phyloP scores from a whole-genome alignment of 768 basidiomycete species.

The Mycena latifolia region DNA sequence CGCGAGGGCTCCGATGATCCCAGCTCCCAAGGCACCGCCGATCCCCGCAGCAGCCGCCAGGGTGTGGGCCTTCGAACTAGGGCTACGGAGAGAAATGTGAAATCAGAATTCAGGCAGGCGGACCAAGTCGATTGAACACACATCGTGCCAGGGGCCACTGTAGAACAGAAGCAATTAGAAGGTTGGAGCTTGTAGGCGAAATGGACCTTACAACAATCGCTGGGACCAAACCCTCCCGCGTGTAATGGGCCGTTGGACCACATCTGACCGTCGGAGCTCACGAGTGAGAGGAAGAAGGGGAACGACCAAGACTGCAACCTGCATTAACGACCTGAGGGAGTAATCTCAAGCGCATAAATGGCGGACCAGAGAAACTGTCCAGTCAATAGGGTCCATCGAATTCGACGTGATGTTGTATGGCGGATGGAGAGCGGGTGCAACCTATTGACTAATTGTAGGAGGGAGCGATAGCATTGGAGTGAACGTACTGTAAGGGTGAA shows the following conservation, averaged over 20 bases:
- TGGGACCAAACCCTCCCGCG: constrained; percentile 54
- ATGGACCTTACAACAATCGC: constrained; percentile 44
- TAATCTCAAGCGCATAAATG: background rate
- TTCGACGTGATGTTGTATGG: constrained; percentile 64
- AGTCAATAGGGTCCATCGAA: constrained; percentile 49
- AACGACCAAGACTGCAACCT: constrained; percentile 53
- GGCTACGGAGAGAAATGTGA: constrained; percentile 11
- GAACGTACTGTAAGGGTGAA: constrained; percentile 63
- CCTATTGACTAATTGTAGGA: constrained; percentile 40
- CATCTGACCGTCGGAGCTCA: constrained; percentile 56
- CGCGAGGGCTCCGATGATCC: constrained; percentile 26
- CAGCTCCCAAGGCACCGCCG: constrained; percentile 37
- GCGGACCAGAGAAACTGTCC: constrained; percentile 54
- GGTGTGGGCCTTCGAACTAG: constrained; percentile 26
- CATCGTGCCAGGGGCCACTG: constrained; percentile 51
- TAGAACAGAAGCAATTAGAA: background rate
- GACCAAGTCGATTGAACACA: constrained; percentile 32
- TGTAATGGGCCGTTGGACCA: constrained; percentile 67
- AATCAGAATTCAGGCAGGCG: too few relatives aligned
- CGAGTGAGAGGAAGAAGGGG: constrained; percentile 63
- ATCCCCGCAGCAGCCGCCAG: constrained; percentile 37
- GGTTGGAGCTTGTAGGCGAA: background rate
- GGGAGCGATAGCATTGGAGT: constrained; percentile 44
- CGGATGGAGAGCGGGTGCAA: constrained; percentile 64
- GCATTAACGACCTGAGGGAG: background rate